Evolutionary conservation across 805 yeast genomes (phyloP), one percentile per base, ranked within the genome.

Genomic region (Dipodascopsis tothii): DNA sequence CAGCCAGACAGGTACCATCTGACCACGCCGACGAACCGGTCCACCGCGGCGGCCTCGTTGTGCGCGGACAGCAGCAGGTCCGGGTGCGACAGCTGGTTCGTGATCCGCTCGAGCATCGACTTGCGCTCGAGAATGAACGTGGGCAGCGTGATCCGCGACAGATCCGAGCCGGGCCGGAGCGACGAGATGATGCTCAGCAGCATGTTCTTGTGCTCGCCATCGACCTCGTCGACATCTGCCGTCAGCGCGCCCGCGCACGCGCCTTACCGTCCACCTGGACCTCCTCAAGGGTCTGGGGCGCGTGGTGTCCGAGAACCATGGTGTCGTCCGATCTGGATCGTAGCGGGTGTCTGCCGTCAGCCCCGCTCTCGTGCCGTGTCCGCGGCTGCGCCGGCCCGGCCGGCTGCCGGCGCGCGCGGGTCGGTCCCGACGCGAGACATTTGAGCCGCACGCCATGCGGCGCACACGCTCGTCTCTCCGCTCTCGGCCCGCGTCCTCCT

Each of bases 81-180:
- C 0, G 96, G 96, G 49, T 69, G 72, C 52, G 79, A 86, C 58
- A 81, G 73, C 60, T 79, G 84, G 62, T 92, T 92, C 2, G 96
- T 84, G 54, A 92, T 85, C 60, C 98, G 77, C 63, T 92, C 98
- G 43, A 92, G 69, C 97, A 92, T 88, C 1, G 95, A 84, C 66
- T 88, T 92, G 61, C 94, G 81, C 64, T 92, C 98, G 42, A 92
- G 70, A 40, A 92, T 87, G 57, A 92, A 92, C 0, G 98, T 92
- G 3, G 98, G 98, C 41, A 92, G 70, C 0, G 98, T 90, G 52
- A 92, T 90, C 57, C 90, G 74, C 0, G 95, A 73, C 50, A 92
- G 71, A 60, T 92, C 98, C 41, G 83, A 77, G 1, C 97, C 97
- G 0, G 94, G 95, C 55, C 96, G 78, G 59, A 90, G 71, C 65